These are phyloP conservation scores for Oryza rufipogon DNA, from an alignment of 176 grass and related monocot genomes.

Conservation along the genomic window DNA sequence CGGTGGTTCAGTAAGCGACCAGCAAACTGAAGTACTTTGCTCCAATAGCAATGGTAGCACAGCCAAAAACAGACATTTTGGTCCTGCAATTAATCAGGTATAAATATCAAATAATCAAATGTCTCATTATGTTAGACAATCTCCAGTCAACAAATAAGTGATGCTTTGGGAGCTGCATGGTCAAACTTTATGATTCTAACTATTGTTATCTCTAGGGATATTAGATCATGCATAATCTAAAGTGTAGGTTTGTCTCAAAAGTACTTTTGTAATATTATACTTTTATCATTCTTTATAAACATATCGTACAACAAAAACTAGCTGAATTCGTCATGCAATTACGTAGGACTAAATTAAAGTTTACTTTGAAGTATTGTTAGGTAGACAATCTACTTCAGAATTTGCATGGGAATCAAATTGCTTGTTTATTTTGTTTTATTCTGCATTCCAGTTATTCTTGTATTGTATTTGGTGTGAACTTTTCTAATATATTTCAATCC, in stretches of 20 bases:
- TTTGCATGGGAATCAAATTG: neutral
- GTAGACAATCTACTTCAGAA: neutral
- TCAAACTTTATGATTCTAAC: neutral
- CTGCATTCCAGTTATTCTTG: neutral
- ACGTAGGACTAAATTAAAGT: neutral
- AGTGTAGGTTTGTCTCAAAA: neutral
- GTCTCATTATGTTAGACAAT: neutral
- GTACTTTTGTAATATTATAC: neutral
- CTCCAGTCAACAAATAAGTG: neutral
- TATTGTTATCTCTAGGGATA: neutral
- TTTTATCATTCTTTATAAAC: neutral
- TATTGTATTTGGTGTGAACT: neutral
- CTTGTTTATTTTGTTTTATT: neutral
- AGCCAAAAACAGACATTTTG: slow-evolving; percentile 39
- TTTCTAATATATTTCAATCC: neutral
- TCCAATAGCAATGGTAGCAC: slow-evolving; percentile 47
- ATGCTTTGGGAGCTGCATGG: neutral
- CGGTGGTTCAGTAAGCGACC: slow-evolving; percentile 32
- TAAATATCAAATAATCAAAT: slow-evolving; percentile 23
- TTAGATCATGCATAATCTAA: neutral
- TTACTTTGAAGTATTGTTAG: neutral
- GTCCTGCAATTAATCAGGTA: slow-evolving; percentile 53
- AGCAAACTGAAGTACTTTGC: slow-evolving; percentile 34
- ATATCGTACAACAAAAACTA: neutral
- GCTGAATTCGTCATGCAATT: neutral